Evolutionary conservation across 768 basidiomycete genomes (phyloP), one percentile per base, ranked within the genome.

Genomic region (Calvatia gigantea): DNA sequence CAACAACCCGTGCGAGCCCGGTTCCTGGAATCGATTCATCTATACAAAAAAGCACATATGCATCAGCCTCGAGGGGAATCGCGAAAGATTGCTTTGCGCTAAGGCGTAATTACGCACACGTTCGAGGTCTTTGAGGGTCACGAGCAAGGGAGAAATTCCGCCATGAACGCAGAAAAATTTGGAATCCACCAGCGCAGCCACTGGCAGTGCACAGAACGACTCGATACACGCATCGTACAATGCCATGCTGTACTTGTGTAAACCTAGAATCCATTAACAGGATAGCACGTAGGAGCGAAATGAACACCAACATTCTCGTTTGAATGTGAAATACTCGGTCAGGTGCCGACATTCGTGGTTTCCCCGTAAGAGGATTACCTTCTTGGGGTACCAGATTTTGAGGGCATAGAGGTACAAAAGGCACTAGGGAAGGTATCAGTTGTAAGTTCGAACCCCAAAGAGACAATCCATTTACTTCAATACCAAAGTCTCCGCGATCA

Each of bases 111-210:
- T 21, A 37, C 62, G 57, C 39, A 65, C 59, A n/a, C 59, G 56
- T 17, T 64, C 60, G 8, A 71, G 56, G 54, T 99, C 96, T 31
- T 85, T 83, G 3, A 99, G 75, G 5, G 83, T 85, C 41, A 86
- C 72, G 1, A 99, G 78, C 60, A 90, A 86, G 0, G 97, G 97
- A 0, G 91, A 94, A 33, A 99, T 79, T 3, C 97, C 97, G 2
- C 97, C 97, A 62, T 98, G 97, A 2, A 98, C 94, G 65, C 96
- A 98, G 69, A 99, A 89, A 77, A 99, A 98, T 64, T 93, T 90
- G 59, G 84, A 81, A 68, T 99, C 97, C 70, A 99, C 90, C 55
- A 98, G 75, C 6, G 93, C 97, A 0, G 94, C 82, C 31, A 99
- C 73, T 2, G 97, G 97, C 4, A 99, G 78, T 21, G 91, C 86